These are phyloP conservation scores for Microdochium bolleyi DNA, from an alignment of 2,329 filamentous ascomycete genomes.

Conservation along the genomic window DNA sequence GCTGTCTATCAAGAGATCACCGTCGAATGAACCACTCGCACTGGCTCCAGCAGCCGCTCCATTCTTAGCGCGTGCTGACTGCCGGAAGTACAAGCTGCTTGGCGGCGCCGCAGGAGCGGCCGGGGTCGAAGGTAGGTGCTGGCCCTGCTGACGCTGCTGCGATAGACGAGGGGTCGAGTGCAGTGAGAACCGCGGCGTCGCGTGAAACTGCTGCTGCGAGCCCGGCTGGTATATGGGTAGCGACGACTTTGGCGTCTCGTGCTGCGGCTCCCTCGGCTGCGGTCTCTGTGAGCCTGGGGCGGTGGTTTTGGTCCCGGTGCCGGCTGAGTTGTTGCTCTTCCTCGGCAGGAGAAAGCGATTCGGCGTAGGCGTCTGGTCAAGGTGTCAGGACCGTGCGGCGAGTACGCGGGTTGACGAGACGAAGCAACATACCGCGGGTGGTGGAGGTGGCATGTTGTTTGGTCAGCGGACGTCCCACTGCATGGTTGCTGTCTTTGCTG, in stretches of 20 bases:
- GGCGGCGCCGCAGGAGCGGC: constrained; percentile 7
- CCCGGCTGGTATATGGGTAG: not conserved
- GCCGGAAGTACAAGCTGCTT: constrained; percentile 5
- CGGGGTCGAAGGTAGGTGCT: constrained; percentile 6
- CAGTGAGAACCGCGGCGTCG: constrained; percentile 22
- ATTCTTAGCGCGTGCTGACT: constrained; percentile 4
- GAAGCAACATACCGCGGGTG: not conserved
- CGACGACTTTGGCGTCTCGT: constrained; percentile 13
- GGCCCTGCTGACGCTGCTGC: not conserved
- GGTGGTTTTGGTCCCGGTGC: constrained; percentile 4
- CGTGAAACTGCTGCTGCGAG: constrained; percentile 19
- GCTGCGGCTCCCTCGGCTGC: not conserved
- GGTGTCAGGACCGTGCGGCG: not conserved
- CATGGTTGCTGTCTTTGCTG: not conserved
- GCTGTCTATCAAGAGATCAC: constrained; percentile 15
- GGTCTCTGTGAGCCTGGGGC: not conserved
- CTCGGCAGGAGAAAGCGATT: constrained; percentile 21
- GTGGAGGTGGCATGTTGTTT: not conserved
- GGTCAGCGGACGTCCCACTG: not conserved
- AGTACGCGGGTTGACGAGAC: not conserved
- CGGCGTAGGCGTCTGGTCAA: constrained; percentile 19
- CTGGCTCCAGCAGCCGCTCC: not conserved
- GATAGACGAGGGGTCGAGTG: constrained; percentile 17
- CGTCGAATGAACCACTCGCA: constrained; percentile 8
- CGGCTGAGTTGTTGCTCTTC: constrained; percentile 13